phyloP scores from a whole-genome alignment of 1,139 yeast genomes.

The Torulaspora globosa region DNA sequence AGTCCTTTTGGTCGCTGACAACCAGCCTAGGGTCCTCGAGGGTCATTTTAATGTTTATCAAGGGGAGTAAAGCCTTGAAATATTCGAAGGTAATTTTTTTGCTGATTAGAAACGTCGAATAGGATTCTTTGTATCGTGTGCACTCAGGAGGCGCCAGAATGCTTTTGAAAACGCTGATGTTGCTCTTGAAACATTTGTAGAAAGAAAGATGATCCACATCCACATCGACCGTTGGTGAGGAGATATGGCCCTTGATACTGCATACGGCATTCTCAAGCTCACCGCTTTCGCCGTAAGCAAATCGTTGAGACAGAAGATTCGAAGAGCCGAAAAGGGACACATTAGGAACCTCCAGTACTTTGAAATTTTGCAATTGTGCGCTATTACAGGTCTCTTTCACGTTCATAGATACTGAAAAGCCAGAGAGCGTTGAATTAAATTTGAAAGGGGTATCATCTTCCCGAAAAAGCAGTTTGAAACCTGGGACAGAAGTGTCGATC shows the following conservation, averaged over 20 bases:
- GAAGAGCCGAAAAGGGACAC: slow-evolving; percentile 52
- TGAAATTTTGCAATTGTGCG: slow-evolving; percentile 31
- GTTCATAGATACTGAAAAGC: slow-evolving; percentile 43
- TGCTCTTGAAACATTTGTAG: slow-evolving; percentile 33
- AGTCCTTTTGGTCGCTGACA: slow-evolving; percentile 27
- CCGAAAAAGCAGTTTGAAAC: slow-evolving; percentile 54
- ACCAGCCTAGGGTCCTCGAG: slow-evolving; percentile 35
- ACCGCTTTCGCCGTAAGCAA: slow-evolving; percentile 41
- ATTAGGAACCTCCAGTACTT: slow-evolving; percentile 52
- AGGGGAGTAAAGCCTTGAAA: slow-evolving; percentile 31
- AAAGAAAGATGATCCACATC: slow-evolving; percentile 37
- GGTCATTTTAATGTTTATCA: slow-evolving; percentile 31
- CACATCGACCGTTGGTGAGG: slow-evolving; percentile 44
- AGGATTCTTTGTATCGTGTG: slow-evolving; percentile 6
- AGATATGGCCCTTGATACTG: slow-evolving; percentile 47
- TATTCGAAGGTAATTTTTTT: slow-evolving; percentile 21
- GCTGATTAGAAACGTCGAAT: slow-evolving; percentile 9
- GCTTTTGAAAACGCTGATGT: slow-evolving; percentile 29
- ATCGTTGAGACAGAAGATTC: slow-evolving; percentile 47
- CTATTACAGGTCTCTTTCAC: slow-evolving; percentile 30
- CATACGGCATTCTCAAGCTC: slow-evolving; percentile 49
- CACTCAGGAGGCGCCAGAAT: slow-evolving; percentile 24
- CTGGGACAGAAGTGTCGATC: slow-evolving; percentile 44
- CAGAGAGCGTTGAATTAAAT: slow-evolving; percentile 41
- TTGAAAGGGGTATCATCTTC: slow-evolving; percentile 54